Evolutionary conservation across 495 filamentous ascomycete species (phyloP).

Genomic region (Saxispiralis lemnorum): DNA sequence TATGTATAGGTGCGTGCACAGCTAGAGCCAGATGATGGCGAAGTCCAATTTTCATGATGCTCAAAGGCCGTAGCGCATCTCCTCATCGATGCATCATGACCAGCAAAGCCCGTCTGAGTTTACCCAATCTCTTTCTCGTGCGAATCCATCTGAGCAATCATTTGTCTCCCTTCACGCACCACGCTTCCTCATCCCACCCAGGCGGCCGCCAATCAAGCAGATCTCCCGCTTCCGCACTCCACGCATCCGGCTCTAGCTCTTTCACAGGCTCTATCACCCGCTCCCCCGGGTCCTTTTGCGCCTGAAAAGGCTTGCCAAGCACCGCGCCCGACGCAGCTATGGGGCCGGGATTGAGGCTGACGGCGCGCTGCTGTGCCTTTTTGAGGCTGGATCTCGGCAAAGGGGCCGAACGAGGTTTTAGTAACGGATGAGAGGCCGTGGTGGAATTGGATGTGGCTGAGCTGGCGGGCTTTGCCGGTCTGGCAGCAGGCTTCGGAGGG

Average conservation of each 20-base stretch:
- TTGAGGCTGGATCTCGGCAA: background rate
- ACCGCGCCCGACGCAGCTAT: conserved; percentile 7
- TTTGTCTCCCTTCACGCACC: conserved; percentile 2
- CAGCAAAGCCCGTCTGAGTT: too few species aligned
- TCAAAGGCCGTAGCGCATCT: too few species aligned
- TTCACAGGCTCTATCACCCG: background rate
- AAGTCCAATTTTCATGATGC: too few species aligned
- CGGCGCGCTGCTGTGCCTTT: conserved; percentile 4
- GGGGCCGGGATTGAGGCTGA: conserved; percentile 4
- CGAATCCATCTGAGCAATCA: too few species aligned
- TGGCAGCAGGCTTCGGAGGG: background rate
- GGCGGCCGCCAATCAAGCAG: conserved; percentile 37
- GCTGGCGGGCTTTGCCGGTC: background rate
- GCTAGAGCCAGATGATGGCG: too few species aligned
- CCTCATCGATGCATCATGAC: too few species aligned
- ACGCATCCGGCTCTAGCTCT: conserved; percentile 15
- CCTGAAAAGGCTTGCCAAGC: conserved; percentile 5
- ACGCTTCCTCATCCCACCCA: conserved; percentile 15
- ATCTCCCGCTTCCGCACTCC: conserved; percentile 43
- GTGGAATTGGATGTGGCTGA: background rate
- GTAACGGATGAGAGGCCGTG: background rate
- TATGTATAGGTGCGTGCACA: too few species aligned
- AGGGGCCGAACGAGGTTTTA: background rate
- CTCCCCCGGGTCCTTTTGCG: background rate
- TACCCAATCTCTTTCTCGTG: too few species aligned